A percentile compares a stretch with the other conserved stretches of the same genome.
phyloP scores from a whole-genome alignment of 2,329 filamentous ascomycete genomes.

The Apiospora hydei region DNA sequence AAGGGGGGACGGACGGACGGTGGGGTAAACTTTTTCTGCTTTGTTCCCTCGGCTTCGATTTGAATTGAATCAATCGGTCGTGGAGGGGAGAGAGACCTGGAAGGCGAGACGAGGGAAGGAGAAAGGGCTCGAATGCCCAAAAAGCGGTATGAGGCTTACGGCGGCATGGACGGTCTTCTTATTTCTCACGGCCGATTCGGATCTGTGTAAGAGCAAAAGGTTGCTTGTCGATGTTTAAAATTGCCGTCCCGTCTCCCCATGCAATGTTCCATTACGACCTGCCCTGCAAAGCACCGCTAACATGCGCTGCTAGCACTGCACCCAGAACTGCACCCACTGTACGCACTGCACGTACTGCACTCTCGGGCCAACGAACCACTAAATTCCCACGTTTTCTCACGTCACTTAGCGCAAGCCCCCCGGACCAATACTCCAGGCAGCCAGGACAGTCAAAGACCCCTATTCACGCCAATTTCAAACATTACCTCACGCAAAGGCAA shows the following conservation, averaged over 20 bases:
- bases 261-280: neutral
- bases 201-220: conserved; percentile 6
- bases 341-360: neutral
- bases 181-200: neutral
- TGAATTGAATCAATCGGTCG: conserved; percentile 4
- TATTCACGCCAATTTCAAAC: neutral
- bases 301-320: neutral
- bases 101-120: neutral
- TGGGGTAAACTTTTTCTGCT: conserved; percentile 2
- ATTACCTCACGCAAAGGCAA: neutral
- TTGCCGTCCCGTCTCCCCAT: conserved; percentile 5
- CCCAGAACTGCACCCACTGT: neutral
- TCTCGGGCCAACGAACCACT: neutral
- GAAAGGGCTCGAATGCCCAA: conserved; percentile 10
- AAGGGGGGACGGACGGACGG: conserved; percentile 8
- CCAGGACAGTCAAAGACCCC: neutral
- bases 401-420: neutral
- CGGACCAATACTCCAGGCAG: neutral
- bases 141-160: conserved; percentile 8
- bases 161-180: conserved; percentile 13
- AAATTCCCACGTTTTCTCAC: neutral
- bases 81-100: neutral
- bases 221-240: conserved; percentile 11
- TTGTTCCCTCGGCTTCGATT: conserved; percentile 19
- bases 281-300: neutral